A percentile compares a stretch with the other conserved stretches of the same genome.
Evolutionary conservation across 805 yeast species (phyloP).

Genomic region (Spencermartinsiella europaea): DNA sequence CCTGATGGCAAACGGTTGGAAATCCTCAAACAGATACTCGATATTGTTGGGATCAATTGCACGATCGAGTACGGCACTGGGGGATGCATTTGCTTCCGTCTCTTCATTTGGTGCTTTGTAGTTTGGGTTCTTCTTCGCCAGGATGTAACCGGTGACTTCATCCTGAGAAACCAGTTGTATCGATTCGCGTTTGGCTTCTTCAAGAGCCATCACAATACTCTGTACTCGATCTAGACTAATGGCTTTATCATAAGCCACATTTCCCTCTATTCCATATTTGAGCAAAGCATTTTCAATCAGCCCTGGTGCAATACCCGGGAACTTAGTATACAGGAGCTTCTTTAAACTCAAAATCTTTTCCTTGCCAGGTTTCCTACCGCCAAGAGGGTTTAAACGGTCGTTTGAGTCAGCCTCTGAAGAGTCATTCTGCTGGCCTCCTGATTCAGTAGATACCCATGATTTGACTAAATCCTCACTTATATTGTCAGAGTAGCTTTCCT

Average conservation of each 20-base stretch:
- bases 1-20: conserved; percentile 63
- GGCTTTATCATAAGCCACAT: not conserved
- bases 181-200: conserved; percentile 44
- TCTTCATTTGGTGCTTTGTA: conserved; percentile 39
- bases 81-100: conserved; percentile 8
- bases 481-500: not conserved
- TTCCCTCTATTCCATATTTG: conserved; percentile 43
- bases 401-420: conserved; percentile 4
- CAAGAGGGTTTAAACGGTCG: conserved; percentile 1
- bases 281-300: conserved; percentile 57
- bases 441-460: conserved; percentile 10
- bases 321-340: conserved; percentile 60
- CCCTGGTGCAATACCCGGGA: conserved; percentile 74
- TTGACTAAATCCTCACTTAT: conserved; percentile 3
- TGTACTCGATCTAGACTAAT: conserved; percentile 22
- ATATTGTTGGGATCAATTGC: conserved; percentile 30
- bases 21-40: conserved; percentile 55
- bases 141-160: conserved; percentile 52
- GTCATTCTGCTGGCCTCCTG: not conserved
- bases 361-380: conserved; percentile 3
- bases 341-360: conserved; percentile 45
- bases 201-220: conserved; percentile 39
- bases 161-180: conserved; percentile 32
- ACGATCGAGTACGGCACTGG: conserved; percentile 11
- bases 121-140: conserved; percentile 54